phyloP scores from a whole-genome alignment of 1,139 yeast species.

The Debaryomyces nepalensis region DNA sequence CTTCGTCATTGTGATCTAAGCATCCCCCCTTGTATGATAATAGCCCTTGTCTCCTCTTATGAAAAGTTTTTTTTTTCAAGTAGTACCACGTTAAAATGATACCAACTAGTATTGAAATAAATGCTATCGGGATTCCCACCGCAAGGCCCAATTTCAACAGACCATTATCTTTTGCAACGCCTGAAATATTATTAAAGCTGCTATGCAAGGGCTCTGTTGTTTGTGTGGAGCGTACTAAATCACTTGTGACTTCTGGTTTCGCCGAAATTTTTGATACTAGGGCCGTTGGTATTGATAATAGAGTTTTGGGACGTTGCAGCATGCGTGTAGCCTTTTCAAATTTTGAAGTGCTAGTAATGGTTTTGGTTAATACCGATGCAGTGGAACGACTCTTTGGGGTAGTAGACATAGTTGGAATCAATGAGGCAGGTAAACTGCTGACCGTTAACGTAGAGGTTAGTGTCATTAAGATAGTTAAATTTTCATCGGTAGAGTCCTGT shows the following conservation, averaged over 20 bases:
- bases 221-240: conserved; percentile 10
- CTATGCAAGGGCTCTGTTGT: conserved; percentile 12
- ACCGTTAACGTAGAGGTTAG: conserved; percentile 27
- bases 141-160: conserved; percentile 42
- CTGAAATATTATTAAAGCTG: conserved; percentile 6
- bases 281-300: conserved; percentile 11
- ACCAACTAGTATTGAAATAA: conserved; percentile 32
- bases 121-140: conserved; percentile 48
- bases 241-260: conserved; percentile 8
- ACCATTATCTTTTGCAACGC: conserved; percentile 5
- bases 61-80: conserved; percentile 23
- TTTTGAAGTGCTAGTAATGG: no score
- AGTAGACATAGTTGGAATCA: not conserved
- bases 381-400: not conserved
- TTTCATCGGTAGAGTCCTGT: conserved; percentile 14
- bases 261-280: conserved; percentile 11
- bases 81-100: conserved; percentile 29
- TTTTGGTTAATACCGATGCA: conserved; percentile 8
- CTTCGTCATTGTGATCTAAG: conserved; percentile 12
- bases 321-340: no score
- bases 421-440: conserved; percentile 10
- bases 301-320: conserved; percentile 11
- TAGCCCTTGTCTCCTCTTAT: conserved; percentile 16
- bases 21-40: conserved; percentile 17
- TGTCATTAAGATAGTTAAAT: conserved; percentile 23